Conservation (phyloP, 2,329 filamentous ascomycete genomes). For the Onygena corvina region DNA sequence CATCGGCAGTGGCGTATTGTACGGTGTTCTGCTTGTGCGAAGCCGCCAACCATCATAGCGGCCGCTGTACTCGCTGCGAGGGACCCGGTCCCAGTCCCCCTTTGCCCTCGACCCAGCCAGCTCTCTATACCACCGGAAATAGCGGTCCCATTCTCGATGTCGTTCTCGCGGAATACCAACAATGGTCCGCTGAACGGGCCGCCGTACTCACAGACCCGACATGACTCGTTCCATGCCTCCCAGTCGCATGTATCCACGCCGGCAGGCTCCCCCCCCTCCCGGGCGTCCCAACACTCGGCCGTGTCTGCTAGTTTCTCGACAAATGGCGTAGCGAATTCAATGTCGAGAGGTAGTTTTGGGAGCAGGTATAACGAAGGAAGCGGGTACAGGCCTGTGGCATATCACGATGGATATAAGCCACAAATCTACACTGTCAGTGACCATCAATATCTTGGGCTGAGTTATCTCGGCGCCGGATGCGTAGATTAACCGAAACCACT, state of each 20-base stretch:
- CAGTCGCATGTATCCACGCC: slow-evolving; percentile 37
- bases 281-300: slow-evolving; percentile 33
- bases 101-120: slow-evolving; percentile 23
- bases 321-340: slow-evolving; percentile 25
- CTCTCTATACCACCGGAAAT: slow-evolving; percentile 19
- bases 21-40: neutral
- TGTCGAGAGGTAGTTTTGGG: slow-evolving; percentile 26
- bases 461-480: neutral
- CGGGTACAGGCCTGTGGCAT: slow-evolving; percentile 28
- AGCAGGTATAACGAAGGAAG: slow-evolving; percentile 32
- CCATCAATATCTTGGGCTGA: slow-evolving; percentile 2
- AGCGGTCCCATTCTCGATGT: slow-evolving; percentile 21
- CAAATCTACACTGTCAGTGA: slow-evolving; percentile 38
- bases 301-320: slow-evolving; percentile 31
- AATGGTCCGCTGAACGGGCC: slow-evolving; percentile 29
- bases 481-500: slow-evolving; percentile 3
- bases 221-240: slow-evolving; percentile 33
- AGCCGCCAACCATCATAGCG: neutral
- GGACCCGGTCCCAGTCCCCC: neutral
- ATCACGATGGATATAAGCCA: slow-evolving; percentile 32
- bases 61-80: neutral
- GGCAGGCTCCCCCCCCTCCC: slow-evolving; percentile 34
- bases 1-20: slow-evolving; percentile 14
- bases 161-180: slow-evolving; percentile 29
- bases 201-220: slow-evolving; percentile 30